Evolutionary conservation across 2,329 filamentous ascomycete genomes (phyloP).

Genomic region (Paraphaeosphaeria minitans): DNA sequence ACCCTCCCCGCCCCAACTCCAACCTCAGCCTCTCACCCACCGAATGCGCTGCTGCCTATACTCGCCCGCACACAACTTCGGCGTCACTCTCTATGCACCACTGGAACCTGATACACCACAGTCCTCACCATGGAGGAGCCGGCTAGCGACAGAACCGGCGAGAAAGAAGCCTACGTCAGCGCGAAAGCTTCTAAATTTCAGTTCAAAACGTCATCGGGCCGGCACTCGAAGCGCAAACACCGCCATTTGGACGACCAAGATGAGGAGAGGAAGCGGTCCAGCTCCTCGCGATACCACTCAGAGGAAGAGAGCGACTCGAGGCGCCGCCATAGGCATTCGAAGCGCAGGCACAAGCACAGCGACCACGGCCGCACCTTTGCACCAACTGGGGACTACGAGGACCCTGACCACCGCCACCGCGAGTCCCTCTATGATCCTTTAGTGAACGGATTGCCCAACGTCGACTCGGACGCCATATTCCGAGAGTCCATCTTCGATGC

Average conservation of each 20-base stretch:
- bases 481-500: conserved; percentile 95
- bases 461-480: conserved; percentile 74
- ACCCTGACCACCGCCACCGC: conserved; percentile 37
- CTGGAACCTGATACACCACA: conserved; percentile 15
- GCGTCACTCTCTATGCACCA: conserved; percentile 23
- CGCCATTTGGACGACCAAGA: conserved; percentile 17
- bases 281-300: conserved; percentile 23
- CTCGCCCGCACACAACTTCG: not conserved
- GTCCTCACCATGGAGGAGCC: conserved; percentile 35
- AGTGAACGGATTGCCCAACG: not conserved
- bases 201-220: conserved; percentile 43
- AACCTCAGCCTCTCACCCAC: not conserved
- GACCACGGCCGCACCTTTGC: conserved; percentile 30
- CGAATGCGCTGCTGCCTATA: no score
- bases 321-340: conserved; percentile 22
- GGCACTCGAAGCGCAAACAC: conserved; percentile 25
- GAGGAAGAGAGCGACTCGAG: conserved; percentile 15
- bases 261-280: conserved; percentile 6
- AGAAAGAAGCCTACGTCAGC: conserved; percentile 27
- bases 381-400: conserved; percentile 38
- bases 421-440: conserved; percentile 37
- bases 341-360: conserved; percentile 23
- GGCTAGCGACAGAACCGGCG: conserved; percentile 25
- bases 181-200: conserved; percentile 45
- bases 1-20: conserved; percentile 22